These are phyloP conservation scores for Xenosphaeropsis pyriputrescens DNA, from an alignment of 2,329 filamentous ascomycete genomes.

Conservation along the genomic window DNA sequence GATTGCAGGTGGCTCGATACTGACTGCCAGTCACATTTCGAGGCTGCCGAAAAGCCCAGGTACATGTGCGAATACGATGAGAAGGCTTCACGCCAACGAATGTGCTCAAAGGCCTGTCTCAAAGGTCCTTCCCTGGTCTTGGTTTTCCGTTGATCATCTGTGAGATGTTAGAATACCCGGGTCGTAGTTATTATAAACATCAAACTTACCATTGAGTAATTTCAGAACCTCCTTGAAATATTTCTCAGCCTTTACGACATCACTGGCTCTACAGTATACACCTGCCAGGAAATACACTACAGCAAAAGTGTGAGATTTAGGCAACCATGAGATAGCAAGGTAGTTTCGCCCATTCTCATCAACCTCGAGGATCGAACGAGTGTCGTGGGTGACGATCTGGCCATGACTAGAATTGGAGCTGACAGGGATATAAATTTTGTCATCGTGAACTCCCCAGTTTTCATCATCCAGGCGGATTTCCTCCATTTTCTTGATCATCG, in stretches of 20 bases:
- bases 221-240: too few relatives aligned
- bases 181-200: too few relatives aligned
- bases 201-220: too few relatives aligned
- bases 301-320: slow-evolving; percentile 21
- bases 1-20: slow-evolving; percentile 14
- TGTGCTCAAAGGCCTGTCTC: slow-evolving; percentile 3
- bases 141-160: too few relatives aligned
- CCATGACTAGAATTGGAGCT: slow-evolving; percentile 31
- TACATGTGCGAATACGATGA: slow-evolving; percentile 17
- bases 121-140: too few relatives aligned
- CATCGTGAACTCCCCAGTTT: slow-evolving; percentile 20
- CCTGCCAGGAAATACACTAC: too few relatives aligned
- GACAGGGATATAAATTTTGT: slow-evolving; percentile 38
- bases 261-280: too few relatives aligned
- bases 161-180: too few relatives aligned
- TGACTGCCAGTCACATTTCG: slow-evolving; percentile 8
- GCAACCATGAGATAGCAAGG: slow-evolving; percentile 44
- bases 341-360: slow-evolving; percentile 32
- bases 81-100: slow-evolving; percentile 15
- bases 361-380: slow-evolving; percentile 35
- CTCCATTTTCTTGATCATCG: slow-evolving; percentile 41
- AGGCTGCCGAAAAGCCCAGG: slow-evolving; percentile 10
- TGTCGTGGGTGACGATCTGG: slow-evolving; percentile 40
- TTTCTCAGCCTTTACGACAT: too few relatives aligned
- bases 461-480: slow-evolving; percentile 32